These are phyloP conservation scores for Fusarium coicis DNA, from an alignment of 2,329 filamentous ascomycete genomes.

Conservation along the genomic window DNA sequence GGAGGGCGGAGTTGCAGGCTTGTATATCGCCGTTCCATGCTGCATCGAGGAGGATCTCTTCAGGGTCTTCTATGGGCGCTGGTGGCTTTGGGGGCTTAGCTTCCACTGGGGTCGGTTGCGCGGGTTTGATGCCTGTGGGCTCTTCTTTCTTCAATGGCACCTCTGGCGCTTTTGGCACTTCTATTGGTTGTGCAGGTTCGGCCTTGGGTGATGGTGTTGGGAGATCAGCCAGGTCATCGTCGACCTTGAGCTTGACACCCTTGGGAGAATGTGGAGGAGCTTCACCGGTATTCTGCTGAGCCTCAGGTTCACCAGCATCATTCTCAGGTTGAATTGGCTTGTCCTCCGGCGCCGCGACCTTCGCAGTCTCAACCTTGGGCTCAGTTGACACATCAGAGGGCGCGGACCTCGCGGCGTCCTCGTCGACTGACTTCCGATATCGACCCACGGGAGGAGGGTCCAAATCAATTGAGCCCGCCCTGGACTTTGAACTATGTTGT, in stretches of 20 bases:
- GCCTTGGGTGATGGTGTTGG: background rate
- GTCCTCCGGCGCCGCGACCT: background rate
- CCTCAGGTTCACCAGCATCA: background rate
- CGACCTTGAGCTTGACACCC: conserved; percentile 4
- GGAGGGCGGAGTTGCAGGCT: conserved; percentile 40
- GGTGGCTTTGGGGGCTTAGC: background rate
- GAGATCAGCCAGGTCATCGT: background rate
- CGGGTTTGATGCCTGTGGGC: background rate
- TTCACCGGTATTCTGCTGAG: background rate
- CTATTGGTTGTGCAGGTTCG: background rate
- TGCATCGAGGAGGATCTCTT: conserved; percentile 45
- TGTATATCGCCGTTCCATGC: conserved; percentile 49
- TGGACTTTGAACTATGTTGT: background rate
- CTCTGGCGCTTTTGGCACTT: background rate
- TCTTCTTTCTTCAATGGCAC: background rate
- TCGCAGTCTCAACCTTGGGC: background rate
- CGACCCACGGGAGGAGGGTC: conserved; percentile 27
- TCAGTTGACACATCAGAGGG: background rate
- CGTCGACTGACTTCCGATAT: conserved; percentile 2
- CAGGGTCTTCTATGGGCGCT: conserved; percentile 16
- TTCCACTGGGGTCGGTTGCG: background rate
- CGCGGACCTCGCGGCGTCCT: background rate
- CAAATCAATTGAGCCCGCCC: conserved; percentile 3
- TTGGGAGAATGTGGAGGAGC: background rate
- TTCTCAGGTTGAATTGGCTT: background rate